Percentiles rank a stretch among this genome's conserved stretches.
phyloP scores from a whole-genome alignment of 768 basidiomycete genomes.

The Ephemerocybe angulata region DNA sequence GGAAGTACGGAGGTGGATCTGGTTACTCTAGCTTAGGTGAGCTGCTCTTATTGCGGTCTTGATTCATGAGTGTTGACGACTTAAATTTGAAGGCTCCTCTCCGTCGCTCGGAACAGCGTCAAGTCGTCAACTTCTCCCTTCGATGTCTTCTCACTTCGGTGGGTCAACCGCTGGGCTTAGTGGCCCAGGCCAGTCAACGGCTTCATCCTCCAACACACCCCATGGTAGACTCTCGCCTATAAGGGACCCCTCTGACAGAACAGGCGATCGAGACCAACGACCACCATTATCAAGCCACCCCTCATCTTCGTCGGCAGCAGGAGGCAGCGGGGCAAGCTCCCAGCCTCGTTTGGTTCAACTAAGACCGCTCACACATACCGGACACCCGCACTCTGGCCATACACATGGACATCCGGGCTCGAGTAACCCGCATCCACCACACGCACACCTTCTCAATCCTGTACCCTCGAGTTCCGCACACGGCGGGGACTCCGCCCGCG shows the following conservation, averaged over 20 bases:
- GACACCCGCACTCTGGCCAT: conserved; percentile 9
- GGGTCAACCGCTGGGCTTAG: neutral
- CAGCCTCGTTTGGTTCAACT: neutral
- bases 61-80: neutral
- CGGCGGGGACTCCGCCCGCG: neutral
- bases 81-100: conserved; percentile 4
- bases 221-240: neutral
- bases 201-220: neutral
- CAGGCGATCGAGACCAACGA: neutral
- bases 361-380: conserved; percentile 7
- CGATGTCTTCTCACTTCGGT: neutral
- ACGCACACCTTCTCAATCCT: conserved; percentile 3
- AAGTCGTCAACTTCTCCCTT: neutral
- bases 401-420: conserved; percentile 11
- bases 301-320: neutral
- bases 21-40: conserved; percentile 1
- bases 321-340: neutral
- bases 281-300: neutral
- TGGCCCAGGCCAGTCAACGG: neutral
- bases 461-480: neutral
- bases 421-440: conserved; percentile 10
- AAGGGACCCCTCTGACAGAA: neutral
- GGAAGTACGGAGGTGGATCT: conserved; percentile 11
- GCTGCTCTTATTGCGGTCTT: neutral
- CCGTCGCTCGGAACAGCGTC: neutral